Percentiles rank a stretch among this genome's conserved stretches.
Conservation (phyloP, 2,329 filamentous ascomycete genomes). For the Apiospora rasikravindrae region DNA sequence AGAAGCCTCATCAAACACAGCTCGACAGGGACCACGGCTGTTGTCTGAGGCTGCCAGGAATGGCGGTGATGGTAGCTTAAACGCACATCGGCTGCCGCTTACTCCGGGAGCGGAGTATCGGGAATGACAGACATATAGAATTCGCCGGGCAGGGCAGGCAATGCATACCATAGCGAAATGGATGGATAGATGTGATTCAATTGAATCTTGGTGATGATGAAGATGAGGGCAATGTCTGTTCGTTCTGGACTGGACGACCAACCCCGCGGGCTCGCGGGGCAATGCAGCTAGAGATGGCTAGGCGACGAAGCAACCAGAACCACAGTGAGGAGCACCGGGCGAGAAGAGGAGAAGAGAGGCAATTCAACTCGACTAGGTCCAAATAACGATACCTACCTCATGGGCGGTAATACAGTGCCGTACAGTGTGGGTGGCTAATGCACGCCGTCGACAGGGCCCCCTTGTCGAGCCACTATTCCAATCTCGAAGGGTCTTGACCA, state of each 20-base stretch:
- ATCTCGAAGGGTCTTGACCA: neutral
- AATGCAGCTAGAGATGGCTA: conserved; percentile 3
- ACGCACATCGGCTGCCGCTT: neutral
- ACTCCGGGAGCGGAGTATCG: neutral
- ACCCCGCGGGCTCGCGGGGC: conserved; percentile 12
- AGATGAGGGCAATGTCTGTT: conserved; percentile 8
- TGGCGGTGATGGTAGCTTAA: neutral
- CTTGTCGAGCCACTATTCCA: conserved; percentile 11
- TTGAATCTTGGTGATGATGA: neutral
- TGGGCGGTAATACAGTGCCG: conserved; percentile 13
- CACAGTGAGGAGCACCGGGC: neutral
- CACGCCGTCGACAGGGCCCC: neutral
- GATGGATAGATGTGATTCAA: neutral
- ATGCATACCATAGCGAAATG: neutral
- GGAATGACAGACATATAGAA: neutral
- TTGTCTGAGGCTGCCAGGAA: conserved; percentile 6
- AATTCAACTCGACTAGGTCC: too few relatives aligned
- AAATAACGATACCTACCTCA: neutral
- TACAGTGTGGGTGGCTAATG: neutral
- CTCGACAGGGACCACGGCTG: conserved; percentile 11
- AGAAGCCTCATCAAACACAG: conserved; percentile 16
- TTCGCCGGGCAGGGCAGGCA: neutral
- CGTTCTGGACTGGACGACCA: neutral
- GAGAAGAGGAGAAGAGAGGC: neutral
- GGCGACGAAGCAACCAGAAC: neutral